phyloP scores from a whole-genome alignment of 2,329 filamentous ascomycete species.

The Fusarium irregulare region DNA sequence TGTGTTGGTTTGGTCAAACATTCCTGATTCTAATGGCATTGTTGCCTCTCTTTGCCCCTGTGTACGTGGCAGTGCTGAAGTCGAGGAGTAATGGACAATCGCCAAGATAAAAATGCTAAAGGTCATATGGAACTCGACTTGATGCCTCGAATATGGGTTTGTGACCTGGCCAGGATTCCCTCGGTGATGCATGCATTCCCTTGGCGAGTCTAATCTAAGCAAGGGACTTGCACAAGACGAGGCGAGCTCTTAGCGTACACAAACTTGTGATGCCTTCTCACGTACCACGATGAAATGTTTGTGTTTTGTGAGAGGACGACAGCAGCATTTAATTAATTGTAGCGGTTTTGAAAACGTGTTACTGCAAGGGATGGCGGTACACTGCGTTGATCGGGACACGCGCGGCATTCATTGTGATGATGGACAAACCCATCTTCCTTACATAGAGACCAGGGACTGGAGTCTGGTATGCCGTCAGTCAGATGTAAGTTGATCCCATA shows the following conservation, averaged over 20 bases:
- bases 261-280: not conserved
- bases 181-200: not conserved
- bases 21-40: constrained; percentile 8
- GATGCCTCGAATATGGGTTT: not conserved
- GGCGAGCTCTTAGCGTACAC: constrained; percentile 8
- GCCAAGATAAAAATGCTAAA: not conserved
- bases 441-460: not conserved
- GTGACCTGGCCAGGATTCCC: not conserved
- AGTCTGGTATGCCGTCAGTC: not conserved
- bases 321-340: not conserved
- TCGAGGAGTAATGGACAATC: not conserved
- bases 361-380: not conserved
- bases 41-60: not conserved
- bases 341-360: not conserved
- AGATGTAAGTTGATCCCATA: not conserved
- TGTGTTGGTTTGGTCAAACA: constrained; percentile 12
- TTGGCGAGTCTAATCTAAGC: not conserved
- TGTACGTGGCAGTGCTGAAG: not conserved
- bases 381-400: not conserved
- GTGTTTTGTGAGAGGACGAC: not conserved
- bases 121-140: not conserved
- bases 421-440: not conserved
- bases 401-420: not conserved
- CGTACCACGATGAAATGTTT: constrained; percentile 9
- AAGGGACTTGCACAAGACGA: constrained; percentile 1